Conservation (phyloP, 2,329 filamentous ascomycete genomes). For the Microcyclospora pomicola region DNA sequence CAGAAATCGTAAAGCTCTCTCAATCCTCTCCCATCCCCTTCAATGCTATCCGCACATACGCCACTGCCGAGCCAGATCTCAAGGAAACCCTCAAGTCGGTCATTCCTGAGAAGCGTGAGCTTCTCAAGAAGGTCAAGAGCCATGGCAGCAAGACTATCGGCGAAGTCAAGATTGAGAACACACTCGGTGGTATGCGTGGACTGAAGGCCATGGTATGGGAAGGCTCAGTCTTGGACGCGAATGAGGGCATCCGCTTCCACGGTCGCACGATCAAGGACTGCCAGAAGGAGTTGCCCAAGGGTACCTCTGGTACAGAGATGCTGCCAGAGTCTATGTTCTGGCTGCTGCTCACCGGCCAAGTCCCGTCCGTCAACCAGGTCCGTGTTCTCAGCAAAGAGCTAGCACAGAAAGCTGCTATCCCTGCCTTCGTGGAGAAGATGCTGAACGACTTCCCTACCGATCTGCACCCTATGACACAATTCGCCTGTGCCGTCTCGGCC, state of each 20-base stretch:
- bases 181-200: conserved; percentile 86
- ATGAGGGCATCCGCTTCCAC: conserved; percentile 97
- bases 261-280: conserved; percentile 97
- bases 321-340: conserved; percentile 99
- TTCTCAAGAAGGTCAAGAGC: conserved; percentile 85
- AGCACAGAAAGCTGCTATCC: conserved; percentile 72
- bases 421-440: conserved; percentile 71
- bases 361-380: conserved; percentile 71
- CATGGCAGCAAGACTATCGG: conserved; percentile 72
- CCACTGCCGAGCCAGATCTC: conserved; percentile 69
- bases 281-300: conserved; percentile 85
- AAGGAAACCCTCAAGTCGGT: conserved; percentile 72
- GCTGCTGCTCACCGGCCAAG: conserved; percentile 85
- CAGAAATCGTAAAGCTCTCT: conserved; percentile 10
- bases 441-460: conserved; percentile 79
- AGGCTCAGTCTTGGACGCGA: conserved; percentile 86
- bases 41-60: conserved; percentile 43
- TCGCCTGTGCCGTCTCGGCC: conserved; percentile 88
- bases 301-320: conserved; percentile 87
- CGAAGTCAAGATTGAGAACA: conserved; percentile 86
- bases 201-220: conserved; percentile 99
- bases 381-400: conserved; percentile 73
- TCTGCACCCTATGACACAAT: conserved; percentile 96
- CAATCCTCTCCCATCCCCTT: conserved; percentile 10
- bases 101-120: conserved; percentile 85